Percentiles rank a stretch among this genome's conserved stretches.
Conservation (phyloP, 73 alveolate species). For the Paramecium sonneborni region DNA sequence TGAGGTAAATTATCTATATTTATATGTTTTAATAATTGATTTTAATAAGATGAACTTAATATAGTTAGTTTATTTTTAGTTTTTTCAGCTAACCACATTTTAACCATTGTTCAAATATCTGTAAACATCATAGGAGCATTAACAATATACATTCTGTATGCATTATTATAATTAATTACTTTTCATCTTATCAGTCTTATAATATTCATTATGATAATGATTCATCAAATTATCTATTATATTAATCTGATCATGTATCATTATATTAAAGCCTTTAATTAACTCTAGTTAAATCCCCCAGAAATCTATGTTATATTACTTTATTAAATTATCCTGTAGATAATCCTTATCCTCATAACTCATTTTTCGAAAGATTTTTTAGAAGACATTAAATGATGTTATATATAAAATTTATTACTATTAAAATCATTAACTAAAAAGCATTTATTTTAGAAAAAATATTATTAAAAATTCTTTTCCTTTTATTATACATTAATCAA, state of each 20-base stretch:
- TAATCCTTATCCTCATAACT: conserved; percentile 22
- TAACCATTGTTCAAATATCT: conserved; percentile 81
- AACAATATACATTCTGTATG: conserved; percentile 67
- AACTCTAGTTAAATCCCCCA: conserved; percentile 1
- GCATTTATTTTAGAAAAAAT: no score
- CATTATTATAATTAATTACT: neutral
- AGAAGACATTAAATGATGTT: neutral
- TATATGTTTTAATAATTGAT: conserved; percentile 67
- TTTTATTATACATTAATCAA: no score
- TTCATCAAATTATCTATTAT: no score
- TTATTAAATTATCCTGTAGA: conserved; percentile 23
- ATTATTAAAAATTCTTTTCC: no score
- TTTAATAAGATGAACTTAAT: conserved; percentile 71
- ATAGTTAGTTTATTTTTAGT: conserved; percentile 77
- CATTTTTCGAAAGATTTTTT: neutral
- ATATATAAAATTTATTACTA: no score
- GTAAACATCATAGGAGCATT: conserved; percentile 83
- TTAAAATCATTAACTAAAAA: no score
- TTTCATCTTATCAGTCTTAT: conserved; percentile 77
- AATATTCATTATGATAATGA: conserved; percentile 80
- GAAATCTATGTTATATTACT: neutral
- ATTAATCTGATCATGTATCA: conserved; percentile 73
- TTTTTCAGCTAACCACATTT: conserved; percentile 77
- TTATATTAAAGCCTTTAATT: conserved; percentile 14
- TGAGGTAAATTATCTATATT: conserved; percentile 83